Conservation (phyloP, 352 stramenopile species). For the Blastocystis sp. region DNA sequence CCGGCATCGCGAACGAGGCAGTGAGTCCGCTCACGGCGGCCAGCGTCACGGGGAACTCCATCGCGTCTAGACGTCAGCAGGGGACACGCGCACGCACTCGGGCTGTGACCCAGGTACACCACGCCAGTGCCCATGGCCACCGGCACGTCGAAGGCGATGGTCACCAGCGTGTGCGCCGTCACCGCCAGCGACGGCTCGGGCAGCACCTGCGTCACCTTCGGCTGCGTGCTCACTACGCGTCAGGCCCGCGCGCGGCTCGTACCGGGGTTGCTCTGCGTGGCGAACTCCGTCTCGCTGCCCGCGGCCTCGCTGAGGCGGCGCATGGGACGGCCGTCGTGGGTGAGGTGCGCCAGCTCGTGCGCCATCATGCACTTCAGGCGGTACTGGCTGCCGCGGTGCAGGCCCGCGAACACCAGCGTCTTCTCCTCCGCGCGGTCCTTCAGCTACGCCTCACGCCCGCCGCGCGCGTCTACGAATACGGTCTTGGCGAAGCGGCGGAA, state of each 20-base stretch:
- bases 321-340: not conserved
- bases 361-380: conserved; percentile 59
- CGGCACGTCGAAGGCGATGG: conserved; percentile 28
- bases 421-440: not conserved
- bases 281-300: not conserved
- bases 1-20: conserved; percentile 2
- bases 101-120: conserved; percentile 1
- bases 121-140: not conserved
- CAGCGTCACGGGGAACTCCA: not conserved
- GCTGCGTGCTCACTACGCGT: not conserved
- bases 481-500: conserved; percentile 7
- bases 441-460: not conserved
- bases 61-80: not conserved
- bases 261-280: not conserved
- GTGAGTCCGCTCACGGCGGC: not conserved
- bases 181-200: not conserved
- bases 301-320: not conserved
- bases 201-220: not conserved
- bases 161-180: not conserved
- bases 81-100: not conserved
- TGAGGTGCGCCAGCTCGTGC: not conserved
- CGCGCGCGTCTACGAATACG: not conserved
- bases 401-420: not conserved
- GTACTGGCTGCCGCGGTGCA: conserved; percentile 34
- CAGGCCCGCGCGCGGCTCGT: not conserved